Evolutionary conservation across 345 rosid species (phyloP), one percentile per base, ranked within the genome.

Genomic region (Gossypium thurberi): DNA sequence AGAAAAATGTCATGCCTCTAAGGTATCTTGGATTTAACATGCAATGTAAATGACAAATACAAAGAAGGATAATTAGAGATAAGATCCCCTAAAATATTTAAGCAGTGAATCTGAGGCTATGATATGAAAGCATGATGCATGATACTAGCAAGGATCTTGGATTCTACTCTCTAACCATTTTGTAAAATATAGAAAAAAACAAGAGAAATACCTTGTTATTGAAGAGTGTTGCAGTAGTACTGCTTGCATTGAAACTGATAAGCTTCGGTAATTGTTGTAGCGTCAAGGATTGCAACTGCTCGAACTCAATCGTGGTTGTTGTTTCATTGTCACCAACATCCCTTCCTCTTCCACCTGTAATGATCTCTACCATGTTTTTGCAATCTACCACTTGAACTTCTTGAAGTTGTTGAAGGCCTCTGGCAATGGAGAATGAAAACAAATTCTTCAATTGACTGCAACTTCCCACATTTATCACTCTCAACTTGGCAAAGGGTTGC

Each of bases 391-490:
- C 74, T 25, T 69, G n/a, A 11, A 81, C 48, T 55, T 60, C 69
- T 66, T 76, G 3, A 28, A 83, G 80, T 17, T 52, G 48, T 20
- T 11, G 21, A 59, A 52, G 74, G 40, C 21, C 52, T 72, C 15
- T 65, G 23, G 56, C 72, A 21, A 70, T 17, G 46, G 81, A 68
- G n/a, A 72, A 63, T 10, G 78, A 61, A 72, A 79, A 72, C 17
- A 84, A 12, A 9, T 62, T 52, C 70, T 55, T 75, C 76, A 81
- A 59, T 15, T 26, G 58, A 23, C 51, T 8, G 59, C 83, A 79
- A 6, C 23, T n/a, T 63, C 1, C 57, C 26, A 78, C 74, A 10
- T 50, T 70, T 40, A 77, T 6, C 13, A 10, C 65, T 37, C 25
- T 61, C 44, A 82, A 48, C 3, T 65, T 50, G 6, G 18, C 2